Evolutionary conservation across 2,329 filamentous ascomycete species (phyloP), one percentile per base, ranked within the genome.

Genomic region (Aspergillus intermedius): DNA sequence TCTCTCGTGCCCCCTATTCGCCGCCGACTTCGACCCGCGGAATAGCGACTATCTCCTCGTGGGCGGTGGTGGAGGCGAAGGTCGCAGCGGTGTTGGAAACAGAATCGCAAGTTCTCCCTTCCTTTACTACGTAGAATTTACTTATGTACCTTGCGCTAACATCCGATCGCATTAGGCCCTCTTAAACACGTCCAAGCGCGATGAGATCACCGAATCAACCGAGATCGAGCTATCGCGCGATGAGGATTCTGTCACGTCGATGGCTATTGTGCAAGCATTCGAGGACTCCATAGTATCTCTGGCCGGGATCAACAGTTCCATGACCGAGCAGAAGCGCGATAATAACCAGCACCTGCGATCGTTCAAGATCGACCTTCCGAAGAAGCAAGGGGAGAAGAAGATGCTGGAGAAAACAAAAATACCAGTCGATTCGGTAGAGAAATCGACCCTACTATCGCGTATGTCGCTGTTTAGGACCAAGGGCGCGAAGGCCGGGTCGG

Each of bases 201-300:
- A 81, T 48, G 80, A 83, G 43, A 73, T 88, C 44, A 77, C 82
- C 54, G 74, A 85, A 56, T 74, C 78, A 19, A 81, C 83, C 55
- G 87, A 95, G 58, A 77, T 91, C 61, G 83, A 89, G 50, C 81
- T 95, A 44, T 87, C 87, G 53, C 79, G 82, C 58, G 82, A 91
- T 63, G 91, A 96, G 72, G 91, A 97, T 70, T 94, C 87, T 49
- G 88, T 95, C 50, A 89, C 86, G 55, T 91, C 87, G 47, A 77
- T 96, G 44, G 88, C 83, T 39, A 81, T 86, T 46, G 83, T 88
- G 55, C 78, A 72, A 63, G 83, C 77, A 59, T 75, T 64, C 45
- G 79, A 63, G 65, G 76, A 62, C 55, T 77, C 58, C 63, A 59
- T 80, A 5, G 65, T 79, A 39, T 71, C 82, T 6, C 83, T 87